Evolutionary conservation across 2,329 filamentous ascomycete species (phyloP).

Genomic region (Cordyceps sp.): DNA sequence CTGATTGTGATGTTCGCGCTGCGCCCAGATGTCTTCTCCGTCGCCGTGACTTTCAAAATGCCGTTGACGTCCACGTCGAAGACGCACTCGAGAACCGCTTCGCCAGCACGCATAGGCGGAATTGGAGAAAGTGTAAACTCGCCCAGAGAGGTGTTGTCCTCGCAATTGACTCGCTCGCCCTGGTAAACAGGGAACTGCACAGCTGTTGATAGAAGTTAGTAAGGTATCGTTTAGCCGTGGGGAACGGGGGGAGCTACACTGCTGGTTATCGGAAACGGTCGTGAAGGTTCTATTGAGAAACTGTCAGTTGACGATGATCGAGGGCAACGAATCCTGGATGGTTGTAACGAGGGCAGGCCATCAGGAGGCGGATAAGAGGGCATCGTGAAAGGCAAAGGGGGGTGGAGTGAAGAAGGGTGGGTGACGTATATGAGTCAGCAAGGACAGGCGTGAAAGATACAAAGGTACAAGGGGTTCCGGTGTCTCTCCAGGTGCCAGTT

Average conservation of each 20-base stretch:
- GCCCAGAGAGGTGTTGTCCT: constrained; percentile 94
- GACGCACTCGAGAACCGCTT: constrained; percentile 91
- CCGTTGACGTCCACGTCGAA: constrained; percentile 99
- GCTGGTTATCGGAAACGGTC: constrained; percentile 62
- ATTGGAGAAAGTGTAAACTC: constrained; percentile 91
- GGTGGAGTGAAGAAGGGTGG: no score
- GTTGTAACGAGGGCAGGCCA: no score
- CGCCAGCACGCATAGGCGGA: constrained; percentile 80
- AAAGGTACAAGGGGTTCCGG: no score
- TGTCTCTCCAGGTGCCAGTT: no score
- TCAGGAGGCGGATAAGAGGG: no score
- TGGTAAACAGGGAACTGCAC: constrained; percentile 80
- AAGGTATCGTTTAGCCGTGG: no score
- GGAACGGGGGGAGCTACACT: constrained; percentile 10
- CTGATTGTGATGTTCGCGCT: constrained; percentile 99
- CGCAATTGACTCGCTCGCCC: constrained; percentile 95
- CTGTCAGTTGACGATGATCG: constrained; percentile 1
- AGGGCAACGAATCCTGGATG: no score
- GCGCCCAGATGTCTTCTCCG: constrained; percentile 96
- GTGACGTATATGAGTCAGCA: no score
- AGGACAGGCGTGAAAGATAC: no score
- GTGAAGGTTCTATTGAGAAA: constrained; percentile 53
- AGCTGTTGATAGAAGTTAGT: no score
- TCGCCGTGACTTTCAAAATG: constrained; percentile 98
- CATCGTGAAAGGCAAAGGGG: no score